Evolutionary conservation across 192 early-diverging fungal genomes (phyloP).

Genomic region (Entomortierella chlamydospora): DNA sequence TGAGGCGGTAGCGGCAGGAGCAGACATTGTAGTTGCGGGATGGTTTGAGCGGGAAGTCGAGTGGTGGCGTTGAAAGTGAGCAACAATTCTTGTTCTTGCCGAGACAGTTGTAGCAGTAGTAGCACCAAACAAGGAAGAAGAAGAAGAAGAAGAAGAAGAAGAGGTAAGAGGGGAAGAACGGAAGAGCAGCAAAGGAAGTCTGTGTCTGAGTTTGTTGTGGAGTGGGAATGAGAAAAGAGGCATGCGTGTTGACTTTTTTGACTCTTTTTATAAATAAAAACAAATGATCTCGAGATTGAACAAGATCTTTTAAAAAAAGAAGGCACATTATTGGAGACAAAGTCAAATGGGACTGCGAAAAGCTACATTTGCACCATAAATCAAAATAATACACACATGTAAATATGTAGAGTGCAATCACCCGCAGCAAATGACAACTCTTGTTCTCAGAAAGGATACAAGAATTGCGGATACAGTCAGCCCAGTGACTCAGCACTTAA

Average conservation of each 20-base stretch:
- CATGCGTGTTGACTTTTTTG: not conserved
- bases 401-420: too few relatives aligned
- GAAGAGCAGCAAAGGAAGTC: not conserved
- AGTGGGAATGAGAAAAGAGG: constrained; percentile 3
- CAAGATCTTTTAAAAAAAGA: too few relatives aligned
- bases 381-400: too few relatives aligned
- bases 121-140: not conserved
- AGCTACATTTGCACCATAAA: too few relatives aligned
- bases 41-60: not conserved
- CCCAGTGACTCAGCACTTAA: too few relatives aligned
- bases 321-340: too few relatives aligned
- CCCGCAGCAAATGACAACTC: too few relatives aligned
- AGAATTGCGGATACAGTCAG: too few relatives aligned
- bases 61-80: not conserved
- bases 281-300: not conserved
- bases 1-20: constrained; percentile 16
- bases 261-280: not conserved
- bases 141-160: not conserved
- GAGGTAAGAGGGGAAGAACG: not conserved
- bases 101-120: not conserved
- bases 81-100: not conserved
- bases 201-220: not conserved
- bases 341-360: too few relatives aligned
- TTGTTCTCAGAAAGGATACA: too few relatives aligned
- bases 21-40: constrained; percentile 3